These are phyloP conservation scores for Reutealis trisperma DNA, from an alignment of 345 rosid genomes.

Conservation along the genomic window DNA sequence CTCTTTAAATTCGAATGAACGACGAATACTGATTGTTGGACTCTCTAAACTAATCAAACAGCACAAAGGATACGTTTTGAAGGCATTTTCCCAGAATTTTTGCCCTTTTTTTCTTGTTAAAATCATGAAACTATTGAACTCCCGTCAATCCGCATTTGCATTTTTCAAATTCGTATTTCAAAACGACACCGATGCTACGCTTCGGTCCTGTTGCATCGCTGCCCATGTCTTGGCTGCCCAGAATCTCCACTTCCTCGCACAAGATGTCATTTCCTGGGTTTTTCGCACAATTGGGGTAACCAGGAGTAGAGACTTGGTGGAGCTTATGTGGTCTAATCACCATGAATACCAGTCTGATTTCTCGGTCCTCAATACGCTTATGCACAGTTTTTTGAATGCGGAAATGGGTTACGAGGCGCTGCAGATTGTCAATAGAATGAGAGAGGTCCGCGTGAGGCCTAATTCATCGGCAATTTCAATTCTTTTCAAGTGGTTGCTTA, in stretches of 20 bases:
- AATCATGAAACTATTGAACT: conserved; percentile 45
- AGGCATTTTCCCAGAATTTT: conserved; percentile 35
- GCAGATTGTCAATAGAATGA: conserved; percentile 49
- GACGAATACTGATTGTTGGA: conserved; percentile 50
- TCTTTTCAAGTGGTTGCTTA: conserved; percentile 55
- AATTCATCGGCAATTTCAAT: conserved; percentile 54
- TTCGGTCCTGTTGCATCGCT: conserved; percentile 47
- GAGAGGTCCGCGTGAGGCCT: conserved; percentile 52
- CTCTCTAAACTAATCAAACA: conserved; percentile 50
- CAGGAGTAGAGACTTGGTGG: conserved; percentile 51
- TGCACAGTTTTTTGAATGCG: conserved; percentile 56
- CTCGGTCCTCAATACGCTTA: conserved; percentile 58
- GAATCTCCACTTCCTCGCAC: conserved; percentile 51
- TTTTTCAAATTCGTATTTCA: conserved; percentile 58
- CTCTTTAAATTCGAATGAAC: conserved; percentile 52
- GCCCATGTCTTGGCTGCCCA: conserved; percentile 55
- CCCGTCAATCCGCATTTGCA: conserved; percentile 55
- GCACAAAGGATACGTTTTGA: conserved; percentile 30
- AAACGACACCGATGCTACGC: conserved; percentile 40
- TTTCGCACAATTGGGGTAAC: conserved; percentile 49
- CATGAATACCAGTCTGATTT: conserved; percentile 57
- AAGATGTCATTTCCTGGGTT: conserved; percentile 61
- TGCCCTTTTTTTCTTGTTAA: conserved; percentile 48
- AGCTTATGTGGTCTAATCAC: conserved; percentile 61
- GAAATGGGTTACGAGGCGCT: conserved; percentile 49